Evolutionary conservation across 129 eudicot species (phyloP).

Genomic region (Smallanthus sonchifolius): DNA sequence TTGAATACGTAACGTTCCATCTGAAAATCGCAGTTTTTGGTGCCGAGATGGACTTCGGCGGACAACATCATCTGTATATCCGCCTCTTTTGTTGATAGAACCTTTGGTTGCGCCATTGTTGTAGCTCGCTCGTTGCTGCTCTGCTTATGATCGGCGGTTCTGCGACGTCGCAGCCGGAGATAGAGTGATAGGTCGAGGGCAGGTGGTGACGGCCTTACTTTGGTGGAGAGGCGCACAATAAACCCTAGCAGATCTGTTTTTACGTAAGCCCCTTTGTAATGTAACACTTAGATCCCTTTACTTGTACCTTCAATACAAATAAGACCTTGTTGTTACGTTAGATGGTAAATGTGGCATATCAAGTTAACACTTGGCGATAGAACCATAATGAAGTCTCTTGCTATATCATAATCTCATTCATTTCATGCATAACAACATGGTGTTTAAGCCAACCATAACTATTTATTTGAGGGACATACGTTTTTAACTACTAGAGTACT

Average conservation of each 20-base stretch:
- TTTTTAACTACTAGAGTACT: too few species aligned
- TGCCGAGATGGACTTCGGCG: conserved; percentile 25
- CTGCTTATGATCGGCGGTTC: background rate
- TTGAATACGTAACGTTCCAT: conserved; percentile 31
- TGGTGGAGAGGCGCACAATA: background rate
- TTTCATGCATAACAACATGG: too few species aligned
- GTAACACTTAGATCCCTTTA: background rate
- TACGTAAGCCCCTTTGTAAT: background rate
- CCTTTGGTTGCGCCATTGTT: conserved; percentile 19
- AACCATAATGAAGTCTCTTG: too few species aligned
- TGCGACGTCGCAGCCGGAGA: background rate
- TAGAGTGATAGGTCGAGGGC: background rate
- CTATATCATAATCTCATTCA: too few species aligned
- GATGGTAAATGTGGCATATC: background rate
- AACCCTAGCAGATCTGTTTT: conserved; percentile 5
- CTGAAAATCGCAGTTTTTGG: conserved; percentile 30
- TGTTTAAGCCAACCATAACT: too few species aligned
- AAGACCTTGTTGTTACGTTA: background rate
- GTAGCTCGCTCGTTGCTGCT: background rate
- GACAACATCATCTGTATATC: conserved; percentile 43
- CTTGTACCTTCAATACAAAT: background rate
- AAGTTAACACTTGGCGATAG: too few species aligned
- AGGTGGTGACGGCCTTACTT: background rate
- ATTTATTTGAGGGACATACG: too few species aligned
- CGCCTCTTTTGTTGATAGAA: conserved; percentile 36